Evolutionary conservation across 176 grass and related monocot species (phyloP).

Genomic region (Raddia distichophylla): DNA sequence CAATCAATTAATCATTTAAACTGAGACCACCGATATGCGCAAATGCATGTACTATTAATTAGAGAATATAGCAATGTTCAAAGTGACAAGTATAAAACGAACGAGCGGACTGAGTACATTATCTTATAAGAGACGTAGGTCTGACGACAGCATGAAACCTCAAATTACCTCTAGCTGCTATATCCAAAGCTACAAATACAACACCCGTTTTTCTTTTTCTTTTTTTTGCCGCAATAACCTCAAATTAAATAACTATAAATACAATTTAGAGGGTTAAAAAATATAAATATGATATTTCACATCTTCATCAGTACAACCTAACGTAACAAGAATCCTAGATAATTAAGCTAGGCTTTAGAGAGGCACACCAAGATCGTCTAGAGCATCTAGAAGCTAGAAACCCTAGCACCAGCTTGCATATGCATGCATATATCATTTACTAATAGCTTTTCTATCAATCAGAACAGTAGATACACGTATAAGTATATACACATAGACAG

Average conservation of each 20-base stretch:
- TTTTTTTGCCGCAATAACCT: neutral
- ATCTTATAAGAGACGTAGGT: neutral
- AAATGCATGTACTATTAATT: neutral
- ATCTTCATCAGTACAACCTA: neutral
- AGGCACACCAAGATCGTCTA: conserved; percentile 15
- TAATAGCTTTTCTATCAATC: conserved; percentile 43
- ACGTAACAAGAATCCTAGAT: conserved; percentile 32
- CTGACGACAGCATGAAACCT: neutral
- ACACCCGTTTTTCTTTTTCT: neutral
- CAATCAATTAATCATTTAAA: neutral
- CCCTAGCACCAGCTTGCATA: too few relatives aligned
- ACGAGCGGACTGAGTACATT: neutral
- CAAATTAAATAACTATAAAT: neutral
- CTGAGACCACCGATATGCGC: neutral
- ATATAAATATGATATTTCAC: neutral
- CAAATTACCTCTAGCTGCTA: neutral
- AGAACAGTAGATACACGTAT: neutral
- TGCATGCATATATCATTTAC: conserved; percentile 32
- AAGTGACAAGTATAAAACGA: neutral
- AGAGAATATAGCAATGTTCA: neutral
- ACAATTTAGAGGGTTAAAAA: neutral
- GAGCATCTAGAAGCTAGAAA: neutral
- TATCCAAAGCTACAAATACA: neutral
- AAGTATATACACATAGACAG: neutral
- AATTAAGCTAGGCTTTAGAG: neutral